These are phyloP conservation scores for Nicotiana attenuata DNA, from an alignment of 257 asterid species.

Conservation along the genomic window DNA sequence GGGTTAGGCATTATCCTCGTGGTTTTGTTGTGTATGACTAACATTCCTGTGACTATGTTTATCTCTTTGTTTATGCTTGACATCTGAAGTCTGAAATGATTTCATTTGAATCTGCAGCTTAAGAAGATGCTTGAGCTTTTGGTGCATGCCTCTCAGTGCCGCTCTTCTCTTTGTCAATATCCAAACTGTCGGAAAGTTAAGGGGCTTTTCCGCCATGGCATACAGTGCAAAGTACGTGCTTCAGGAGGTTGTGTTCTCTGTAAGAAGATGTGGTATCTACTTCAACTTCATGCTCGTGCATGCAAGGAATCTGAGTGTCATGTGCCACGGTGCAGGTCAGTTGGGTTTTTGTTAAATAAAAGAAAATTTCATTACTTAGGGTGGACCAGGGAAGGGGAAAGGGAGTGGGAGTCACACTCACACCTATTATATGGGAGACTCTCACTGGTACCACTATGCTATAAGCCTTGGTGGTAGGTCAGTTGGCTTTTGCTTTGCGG, in stretches of 20 bases:
- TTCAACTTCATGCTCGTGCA: conserved; percentile 95
- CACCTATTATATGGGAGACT: neutral
- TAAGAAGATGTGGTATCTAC: conserved; percentile 98
- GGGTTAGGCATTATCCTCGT: neutral
- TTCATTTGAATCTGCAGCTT: conserved; percentile 49
- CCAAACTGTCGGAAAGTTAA: conserved; percentile 93
- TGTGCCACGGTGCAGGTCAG: conserved; percentile 99
- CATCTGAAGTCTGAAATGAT: conserved; percentile 13
- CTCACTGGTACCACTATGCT: neutral
- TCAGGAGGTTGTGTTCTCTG: conserved; percentile 91
- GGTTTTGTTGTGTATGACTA: neutral
- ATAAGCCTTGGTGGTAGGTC: conserved; percentile 48
- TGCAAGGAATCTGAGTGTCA: conserved; percentile 88
- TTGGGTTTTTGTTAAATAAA: neutral
- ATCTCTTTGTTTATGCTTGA: neutral
- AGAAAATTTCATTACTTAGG: neutral
- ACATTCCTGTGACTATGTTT: neutral
- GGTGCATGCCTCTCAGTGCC: conserved; percentile 93
- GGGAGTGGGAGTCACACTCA: neutral
- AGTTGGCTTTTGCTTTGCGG: conserved; percentile 13
- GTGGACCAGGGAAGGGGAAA: neutral
- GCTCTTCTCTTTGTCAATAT: conserved; percentile 67
- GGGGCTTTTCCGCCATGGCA: conserved; percentile 97
- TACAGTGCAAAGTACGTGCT: conserved; percentile 72
- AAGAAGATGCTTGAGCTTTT: conserved; percentile 93